Base-by-base conservation (phyloP, 2,329 filamentous ascomycete genomes). In the Curvularia hawaiiensis region DNA sequence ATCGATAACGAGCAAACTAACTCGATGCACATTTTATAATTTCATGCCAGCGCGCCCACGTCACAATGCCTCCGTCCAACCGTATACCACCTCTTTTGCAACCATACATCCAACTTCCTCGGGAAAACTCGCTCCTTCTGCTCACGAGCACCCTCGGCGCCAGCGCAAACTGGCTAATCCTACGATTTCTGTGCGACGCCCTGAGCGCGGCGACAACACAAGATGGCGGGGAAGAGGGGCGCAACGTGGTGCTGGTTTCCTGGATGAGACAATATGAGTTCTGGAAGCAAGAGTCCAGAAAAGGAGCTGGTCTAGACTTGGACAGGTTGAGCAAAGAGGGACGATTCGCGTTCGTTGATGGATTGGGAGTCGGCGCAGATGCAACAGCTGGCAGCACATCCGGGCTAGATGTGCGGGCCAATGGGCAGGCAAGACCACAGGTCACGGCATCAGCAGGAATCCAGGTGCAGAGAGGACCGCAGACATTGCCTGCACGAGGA, bases 231-330 rank as follows among this genome's bases (percentile, higher is more conserved):
- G 64, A 52, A 31, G 63, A 67, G 16, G 66, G 61, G 6, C 63
- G 64, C 10, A 75, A 73, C 18, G 76, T 97, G 0, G 81, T 97
- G 3, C 80, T 97, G 3, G 87, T 95, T 56, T 96, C 90, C 78
- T 97, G 95, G 77, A 79, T 96, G 77, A 84, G 91, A 59, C 89
- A 94, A 67, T 85, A 84, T 62, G 79, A 84, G 1, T 96, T 96
- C 72, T 97, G 92, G 92, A 87, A 81, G 61, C 85, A 88, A 3
- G 88, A 90, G 49, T 84, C 83, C 2, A 83, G 85, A 52, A 88
- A 88, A 75, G 76, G 92, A 70, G 89, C 63, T 84, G 90, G 90
- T 2, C 71, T 95, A 48, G 91, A 96, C 75, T 79, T 95, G 50
- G 84, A 88, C 18, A 81, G 81, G 6, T 74, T 88, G 4, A 75